Percentiles rank a stretch among this genome's conserved stretches.
Evolutionary conservation across 495 filamentous ascomycete genomes (phyloP).

Genomic region (Podospora pseudoanserina): DNA sequence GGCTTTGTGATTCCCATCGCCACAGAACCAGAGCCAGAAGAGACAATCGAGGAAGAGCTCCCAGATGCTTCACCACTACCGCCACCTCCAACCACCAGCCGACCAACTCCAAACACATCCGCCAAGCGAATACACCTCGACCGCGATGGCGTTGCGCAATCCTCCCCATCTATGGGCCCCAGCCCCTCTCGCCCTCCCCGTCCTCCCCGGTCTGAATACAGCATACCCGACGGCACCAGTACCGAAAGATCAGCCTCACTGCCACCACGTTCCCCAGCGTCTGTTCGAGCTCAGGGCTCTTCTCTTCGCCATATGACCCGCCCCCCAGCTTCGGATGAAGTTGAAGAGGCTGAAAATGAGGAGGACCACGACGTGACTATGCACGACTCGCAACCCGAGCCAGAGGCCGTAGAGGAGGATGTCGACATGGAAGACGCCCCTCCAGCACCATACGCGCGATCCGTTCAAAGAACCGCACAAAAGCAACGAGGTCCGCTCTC

Average conservation of each 20-base stretch:
- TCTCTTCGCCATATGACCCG: constrained; percentile 3
- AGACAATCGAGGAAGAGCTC: neutral
- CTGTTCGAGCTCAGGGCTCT: neutral
- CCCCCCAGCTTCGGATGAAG: constrained; percentile 3
- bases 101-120: constrained; percentile 8
- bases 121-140: constrained; percentile 5
- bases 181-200: neutral
- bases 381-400: neutral
- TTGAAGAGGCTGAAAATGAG: neutral
- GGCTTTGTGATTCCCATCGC: constrained; percentile 4
- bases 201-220: neutral
- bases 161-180: neutral
- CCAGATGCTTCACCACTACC: constrained; percentile 5
- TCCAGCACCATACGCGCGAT: neutral
- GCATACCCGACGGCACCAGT: neutral
- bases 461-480: neutral
- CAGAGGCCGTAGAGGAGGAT: constrained; percentile 2
- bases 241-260: neutral
- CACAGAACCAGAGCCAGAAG: neutral
- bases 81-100: neutral
- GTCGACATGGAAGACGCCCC: constrained; percentile 7
- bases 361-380: neutral
- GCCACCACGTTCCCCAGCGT: neutral
- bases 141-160: neutral
- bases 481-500: constrained; percentile 4